These are phyloP conservation scores for Turritis glabra DNA, from an alignment of 345 rosid species.

Conservation along the genomic window DNA sequence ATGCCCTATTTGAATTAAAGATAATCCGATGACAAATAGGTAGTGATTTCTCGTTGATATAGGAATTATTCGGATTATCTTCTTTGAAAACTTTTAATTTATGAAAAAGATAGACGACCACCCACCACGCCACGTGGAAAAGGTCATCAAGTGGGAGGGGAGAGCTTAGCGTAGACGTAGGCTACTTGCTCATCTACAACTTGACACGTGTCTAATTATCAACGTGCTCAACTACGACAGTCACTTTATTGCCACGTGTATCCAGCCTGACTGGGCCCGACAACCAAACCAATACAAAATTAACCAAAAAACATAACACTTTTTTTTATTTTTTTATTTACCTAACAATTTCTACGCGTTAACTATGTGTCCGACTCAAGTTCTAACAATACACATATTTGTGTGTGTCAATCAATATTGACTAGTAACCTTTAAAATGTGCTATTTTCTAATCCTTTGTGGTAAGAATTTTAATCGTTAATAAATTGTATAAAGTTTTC, in stretches of 20 bases:
- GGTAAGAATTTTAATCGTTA: not conserved
- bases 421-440: not conserved
- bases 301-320: no score
- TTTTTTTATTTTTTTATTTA: no score
- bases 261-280: constrained; percentile 42
- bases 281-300: not conserved
- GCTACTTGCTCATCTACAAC: constrained; percentile 8
- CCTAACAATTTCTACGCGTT: not conserved
- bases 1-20: constrained; percentile 11
- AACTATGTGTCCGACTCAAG: no score
- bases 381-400: not conserved
- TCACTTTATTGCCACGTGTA: constrained; percentile 40
- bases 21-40: not conserved
- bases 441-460: not conserved
- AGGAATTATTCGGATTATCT: not conserved
- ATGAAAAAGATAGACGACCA: constrained; percentile 32
- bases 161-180: constrained; percentile 39
- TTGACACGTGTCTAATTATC: constrained; percentile 39
- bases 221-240: constrained; percentile 35
- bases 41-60: constrained; percentile 23
- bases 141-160: constrained; percentile 39
- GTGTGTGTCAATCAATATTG: not conserved
- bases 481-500: no score
- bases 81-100: not conserved
- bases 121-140: constrained; percentile 42